phyloP scores from a whole-genome alignment of 2,329 filamentous ascomycete species.

The Allantophomopsis cytisporea region DNA sequence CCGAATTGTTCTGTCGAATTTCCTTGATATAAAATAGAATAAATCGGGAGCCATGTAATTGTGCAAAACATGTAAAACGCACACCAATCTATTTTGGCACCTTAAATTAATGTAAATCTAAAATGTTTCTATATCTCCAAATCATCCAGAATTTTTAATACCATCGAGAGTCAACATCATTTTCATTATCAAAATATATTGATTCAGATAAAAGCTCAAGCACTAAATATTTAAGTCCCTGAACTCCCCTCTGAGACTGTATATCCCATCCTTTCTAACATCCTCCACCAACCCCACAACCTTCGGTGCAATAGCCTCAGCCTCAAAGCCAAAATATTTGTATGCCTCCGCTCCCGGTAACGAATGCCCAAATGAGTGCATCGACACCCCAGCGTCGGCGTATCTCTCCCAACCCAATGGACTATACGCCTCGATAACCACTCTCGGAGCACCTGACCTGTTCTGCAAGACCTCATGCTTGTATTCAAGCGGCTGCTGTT shows the following conservation, averaged over 20 bases:
- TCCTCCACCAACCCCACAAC: slow-evolving; percentile 15
- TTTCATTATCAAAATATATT: not conserved
- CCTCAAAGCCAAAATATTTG: slow-evolving; percentile 40
- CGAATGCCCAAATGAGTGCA: slow-evolving; percentile 40
- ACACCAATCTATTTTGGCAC: no score
- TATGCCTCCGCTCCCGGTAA: slow-evolving; percentile 39
- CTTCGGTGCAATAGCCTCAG: slow-evolving; percentile 23
- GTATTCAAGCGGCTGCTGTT: slow-evolving; percentile 28
- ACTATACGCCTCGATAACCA: slow-evolving; percentile 47
- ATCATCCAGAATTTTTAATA: no score
- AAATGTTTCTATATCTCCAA: no score
- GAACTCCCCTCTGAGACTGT: slow-evolving; percentile 5
- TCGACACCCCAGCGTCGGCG: slow-evolving; percentile 38
- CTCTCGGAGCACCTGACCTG: slow-evolving; percentile 26
- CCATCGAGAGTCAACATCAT: no score
- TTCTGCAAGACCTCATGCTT: slow-evolving; percentile 28
- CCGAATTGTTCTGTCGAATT: no score
- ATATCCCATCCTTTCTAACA: slow-evolving; percentile 13
- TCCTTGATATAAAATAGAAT: no score
- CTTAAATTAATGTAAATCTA: no score
- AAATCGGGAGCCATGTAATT: no score
- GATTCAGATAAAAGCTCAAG: not conserved
- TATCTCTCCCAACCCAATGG: slow-evolving; percentile 46
- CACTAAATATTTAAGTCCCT: slow-evolving; percentile 3
- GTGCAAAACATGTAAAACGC: no score